Base-by-base conservation (phyloP, 2,329 filamentous ascomycete species). In the Paracoccidioides lutzii region DNA sequence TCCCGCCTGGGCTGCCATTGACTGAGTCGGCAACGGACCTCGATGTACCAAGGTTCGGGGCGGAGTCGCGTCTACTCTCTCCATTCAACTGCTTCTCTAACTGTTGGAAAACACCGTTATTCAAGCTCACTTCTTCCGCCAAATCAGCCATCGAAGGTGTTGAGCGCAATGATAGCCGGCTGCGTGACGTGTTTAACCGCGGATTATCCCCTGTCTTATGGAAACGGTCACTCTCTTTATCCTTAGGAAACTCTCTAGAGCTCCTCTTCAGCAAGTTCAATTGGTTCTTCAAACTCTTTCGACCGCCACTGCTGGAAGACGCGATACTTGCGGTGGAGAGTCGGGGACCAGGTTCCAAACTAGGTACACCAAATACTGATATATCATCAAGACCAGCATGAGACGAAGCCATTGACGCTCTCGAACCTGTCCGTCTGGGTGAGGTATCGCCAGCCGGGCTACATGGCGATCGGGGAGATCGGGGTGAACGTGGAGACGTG, bases 401-500 rank as follows among this genome's bases (percentile, higher is more conserved):
- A 33, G 65, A 64, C 28, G 70, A 73, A 22, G 65, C 64, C 56
- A 67, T 66, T 0, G 71, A 73, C n/a, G 68, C 67, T 55, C 63
- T 67, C 22, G 71, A 73, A 3, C 63, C 60, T 4, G 70, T 67
- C 44, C 71, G 65, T 33, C 62, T 55, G 5, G 64, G 59, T 9
- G 63, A 65, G 9, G 64, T 42, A 71, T 63, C 79, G 74, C 54
- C 73, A 75, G 58, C 72, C 74, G 60, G 82, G 65, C 59, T 83
- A 78, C 10, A 73, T 71, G 0, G 71, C 70, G 14, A 75, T 58
- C 75, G 30, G 60, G 65, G 30, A 60, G 57, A 1, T 82, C 80
- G 22, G 84, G 88, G 57, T 0, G 83, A 80, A n/a, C 85, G 89
- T 53, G 87, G 72, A 15, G 83, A 73, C 52, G 86, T 88, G 0